Evolutionary conservation across 164 flowering plant genomes (phyloP), one percentile per base, ranked within the genome.

Genomic region (Piper longum): DNA sequence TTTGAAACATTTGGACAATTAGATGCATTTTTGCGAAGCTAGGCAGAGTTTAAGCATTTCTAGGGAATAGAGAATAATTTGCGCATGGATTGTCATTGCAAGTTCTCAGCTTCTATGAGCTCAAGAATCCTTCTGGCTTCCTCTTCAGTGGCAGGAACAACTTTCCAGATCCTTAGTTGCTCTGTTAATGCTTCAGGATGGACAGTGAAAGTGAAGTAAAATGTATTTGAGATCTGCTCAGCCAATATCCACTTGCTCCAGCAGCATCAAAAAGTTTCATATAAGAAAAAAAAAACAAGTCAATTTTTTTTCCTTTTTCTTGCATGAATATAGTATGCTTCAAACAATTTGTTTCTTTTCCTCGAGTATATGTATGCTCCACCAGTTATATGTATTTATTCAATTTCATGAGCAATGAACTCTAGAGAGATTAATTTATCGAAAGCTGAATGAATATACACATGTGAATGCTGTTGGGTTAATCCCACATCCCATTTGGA

Each of bases 111-210:
- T 71, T 89, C 96, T 75, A 82, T 84, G 68, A 91, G 92, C 60
- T 87, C 98, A 52, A 89, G 69, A 40, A 91, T 79, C 19, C 76
- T 79, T 4, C 81, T 83, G 0, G 92, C 98, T 76, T 91, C 98
- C 73, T 91, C 98, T 71, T 89, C 95, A 41, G 96, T 89, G 8
- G 86, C 88, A 12, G 98, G 96, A 68, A 89, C 96, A 61, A 92
- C 96, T 59, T 75, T 87, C 17, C 86, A 77, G 64, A 92, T 79
- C 70, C 66, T 79, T 55, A 73, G 65, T 60, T 84, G 88, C 63
- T 79, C 74, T 17, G 71, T 76, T 61, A 45, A 61, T 41, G 84
- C 83, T 67, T 85, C 88, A 1, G 89, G 85, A 5, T 83, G 78
- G 16, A 89, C 76, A 3, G 89, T 81, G 78, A 91, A 86, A 41